Evolutionary conservation across 805 yeast genomes (phyloP).

Genomic region (Metschnikowia cerradonensis): DNA sequence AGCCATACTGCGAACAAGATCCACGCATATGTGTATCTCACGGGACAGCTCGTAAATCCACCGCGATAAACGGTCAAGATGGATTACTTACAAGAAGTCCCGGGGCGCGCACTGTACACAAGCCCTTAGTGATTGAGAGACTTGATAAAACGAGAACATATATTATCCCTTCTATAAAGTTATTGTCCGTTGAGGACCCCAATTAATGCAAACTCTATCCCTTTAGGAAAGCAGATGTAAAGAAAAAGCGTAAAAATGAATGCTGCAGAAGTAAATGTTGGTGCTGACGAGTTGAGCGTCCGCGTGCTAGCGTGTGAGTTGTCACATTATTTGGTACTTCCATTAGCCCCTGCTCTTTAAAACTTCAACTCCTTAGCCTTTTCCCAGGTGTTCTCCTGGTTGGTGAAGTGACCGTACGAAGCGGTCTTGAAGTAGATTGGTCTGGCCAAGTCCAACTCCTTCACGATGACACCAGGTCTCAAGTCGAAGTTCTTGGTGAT

Average conservation of each 20-base stretch:
- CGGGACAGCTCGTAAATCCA: background rate
- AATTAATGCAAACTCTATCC: conserved; percentile 37
- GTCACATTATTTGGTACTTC: conserved; percentile 32
- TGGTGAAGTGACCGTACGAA: conserved; percentile 98
- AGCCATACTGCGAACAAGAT: background rate
- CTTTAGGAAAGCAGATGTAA: conserved; percentile 23
- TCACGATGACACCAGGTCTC: conserved; percentile 99
- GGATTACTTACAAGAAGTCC: background rate
- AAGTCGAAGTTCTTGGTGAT: conserved; percentile 93
- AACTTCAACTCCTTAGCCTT: conserved; percentile 77
- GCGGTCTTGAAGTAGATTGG: conserved; percentile 99
- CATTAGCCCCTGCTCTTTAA: conserved; percentile 28
- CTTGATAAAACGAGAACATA: background rate
- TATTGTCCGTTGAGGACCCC: conserved; percentile 51
- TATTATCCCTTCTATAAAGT: conserved; percentile 17
- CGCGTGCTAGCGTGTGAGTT: conserved; percentile 30
- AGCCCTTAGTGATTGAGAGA: background rate
- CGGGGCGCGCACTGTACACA: background rate
- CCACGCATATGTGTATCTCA: background rate
- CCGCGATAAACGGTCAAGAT: background rate
- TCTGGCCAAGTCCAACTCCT: conserved; percentile 94
- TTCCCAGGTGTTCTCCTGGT: conserved; percentile 99
- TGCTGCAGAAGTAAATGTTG: conserved; percentile 17
- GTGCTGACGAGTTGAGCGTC: conserved; percentile 48
- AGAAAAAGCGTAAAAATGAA: conserved; percentile 17